Base-by-base conservation (phyloP, 495 filamentous ascomycete species). In the Aspergillus incahuasiensis region DNA sequence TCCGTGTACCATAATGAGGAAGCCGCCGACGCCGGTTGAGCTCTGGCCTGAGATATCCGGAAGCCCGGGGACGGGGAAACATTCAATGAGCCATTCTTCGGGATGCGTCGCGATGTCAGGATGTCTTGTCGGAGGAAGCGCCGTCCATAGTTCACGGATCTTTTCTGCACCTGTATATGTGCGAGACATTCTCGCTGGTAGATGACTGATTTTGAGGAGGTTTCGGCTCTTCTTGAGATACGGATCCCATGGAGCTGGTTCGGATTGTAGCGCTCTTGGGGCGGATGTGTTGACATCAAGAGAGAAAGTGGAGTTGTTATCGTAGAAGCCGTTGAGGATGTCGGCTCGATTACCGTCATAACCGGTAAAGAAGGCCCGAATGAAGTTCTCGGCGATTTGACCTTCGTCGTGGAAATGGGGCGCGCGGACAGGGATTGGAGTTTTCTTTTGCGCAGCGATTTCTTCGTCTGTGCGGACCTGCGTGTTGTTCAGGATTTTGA, bases 171-270 rank as follows among this genome's bases (percentile, higher is more conserved):
- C 92, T 7, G 64, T 74, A 59, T 82, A 86, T 13, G 84, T 64
- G 12, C 92, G 88, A 49, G 81, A 77, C 66, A 85, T 81, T 48
- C 83, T 77, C 3, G 82, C 70, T 8, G 71, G 65, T 0, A 81
- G 69, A 57, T 86, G 77, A 38, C 65, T 84, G 57, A 94, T 78
- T 57, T 82, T 88, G 41, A 79, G 75, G 6, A 97, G 78, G 60
- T 97, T 97, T 11, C 92, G 79, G 43, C 91, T 95, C 56, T 80
- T 82, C 52, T 86, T 89, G 58, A 92, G 82, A 61, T 95, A 95
- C 0, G 78, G 59, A 40, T 86, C 86, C 88, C 89, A 96, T 25
- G 75, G 68, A 1, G 71, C 64, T 0, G 68, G 63, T 20, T 75
- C 67, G 8, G 72, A 64, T 58, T 67, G 69, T 43, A 71, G 64